Evolutionary conservation across 2,329 filamentous ascomycete species (phyloP), one percentile per base, ranked within the genome.

Genomic region (Aplosporella prunicola): DNA sequence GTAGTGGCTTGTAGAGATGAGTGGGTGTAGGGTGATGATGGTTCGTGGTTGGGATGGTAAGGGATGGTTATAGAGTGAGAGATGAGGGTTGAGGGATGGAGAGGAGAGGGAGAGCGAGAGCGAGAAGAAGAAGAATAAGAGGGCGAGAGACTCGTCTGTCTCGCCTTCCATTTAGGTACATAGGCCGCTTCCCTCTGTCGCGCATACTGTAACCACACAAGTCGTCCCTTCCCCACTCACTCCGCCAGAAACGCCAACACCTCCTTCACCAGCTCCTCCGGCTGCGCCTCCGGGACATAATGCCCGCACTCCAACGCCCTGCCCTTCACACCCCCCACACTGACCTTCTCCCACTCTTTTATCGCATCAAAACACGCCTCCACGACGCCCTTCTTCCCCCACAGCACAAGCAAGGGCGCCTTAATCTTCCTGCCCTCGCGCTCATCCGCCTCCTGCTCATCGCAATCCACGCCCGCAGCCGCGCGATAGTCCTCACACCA

Each of bases 401-500:
- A 76, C 9, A 76, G 40, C 11, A 76, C 57, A 32, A 63, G 53
- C 23, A 76, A 18, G 2, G 71, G 68, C 31, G 60, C 63, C 11
- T 50, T 45, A 5, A 76, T 62, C 50, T 61, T 60, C 42, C 56
- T 58, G 0, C 66, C 67, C 1, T 52, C 50, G 5, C 55, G 47
- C 32, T 66, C 38, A 48, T 76, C 71, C 14, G 56, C 51, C 40
- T 61, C 60, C 26, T 70, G 61, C 47, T 68, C 64, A 2, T 72
- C 66, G 5, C 76, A 47, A 50, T 77, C 74, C 16, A 72, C 46
- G 0, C 62, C 67, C 10, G 68, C 68, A 5, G 61, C 62, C 1
- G 72, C 72, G 9, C 69, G 56, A 42, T 77, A 78, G 45, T 77
- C 73, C 43, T 76, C 63, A 42, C 71, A 74, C 56, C 67, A 70